Conservation (phyloP, 306 rosid genomes). For the Vigna mungo region DNA sequence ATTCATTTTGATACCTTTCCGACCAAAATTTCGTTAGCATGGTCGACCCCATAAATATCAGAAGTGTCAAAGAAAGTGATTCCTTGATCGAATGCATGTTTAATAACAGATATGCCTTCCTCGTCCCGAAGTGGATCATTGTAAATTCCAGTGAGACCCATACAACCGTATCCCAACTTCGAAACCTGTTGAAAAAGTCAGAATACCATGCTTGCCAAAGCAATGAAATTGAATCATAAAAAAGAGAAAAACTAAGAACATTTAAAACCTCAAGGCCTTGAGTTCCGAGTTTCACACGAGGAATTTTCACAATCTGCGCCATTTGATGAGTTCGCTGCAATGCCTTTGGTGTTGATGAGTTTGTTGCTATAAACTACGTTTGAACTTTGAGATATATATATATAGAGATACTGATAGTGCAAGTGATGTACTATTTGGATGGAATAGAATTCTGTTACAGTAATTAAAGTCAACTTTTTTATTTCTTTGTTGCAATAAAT, state of each 20-base stretch:
- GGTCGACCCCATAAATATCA: slow-evolving; percentile 58
- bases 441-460: neutral
- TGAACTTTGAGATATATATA: neutral
- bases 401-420: neutral
- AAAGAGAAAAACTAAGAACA: no score
- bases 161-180: slow-evolving; percentile 73
- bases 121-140: slow-evolving; percentile 65
- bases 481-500: no score
- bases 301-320: neutral
- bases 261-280: neutral
- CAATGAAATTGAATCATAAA: no score
- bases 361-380: neutral
- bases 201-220: neutral
- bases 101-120: slow-evolving; percentile 58
- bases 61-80: slow-evolving; percentile 80
- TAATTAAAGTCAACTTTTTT: neutral
- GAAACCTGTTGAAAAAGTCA: slow-evolving; percentile 55
- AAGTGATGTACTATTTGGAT: neutral
- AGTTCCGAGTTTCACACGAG: neutral
- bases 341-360: neutral
- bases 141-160: slow-evolving; percentile 64
- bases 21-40: slow-evolving; percentile 63
- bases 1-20: slow-evolving; percentile 58
- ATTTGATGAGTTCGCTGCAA: no score
- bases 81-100: slow-evolving; percentile 63